Conservation (phyloP, 2,329 filamentous ascomycete species). For the Alternaria conjuncta region DNA sequence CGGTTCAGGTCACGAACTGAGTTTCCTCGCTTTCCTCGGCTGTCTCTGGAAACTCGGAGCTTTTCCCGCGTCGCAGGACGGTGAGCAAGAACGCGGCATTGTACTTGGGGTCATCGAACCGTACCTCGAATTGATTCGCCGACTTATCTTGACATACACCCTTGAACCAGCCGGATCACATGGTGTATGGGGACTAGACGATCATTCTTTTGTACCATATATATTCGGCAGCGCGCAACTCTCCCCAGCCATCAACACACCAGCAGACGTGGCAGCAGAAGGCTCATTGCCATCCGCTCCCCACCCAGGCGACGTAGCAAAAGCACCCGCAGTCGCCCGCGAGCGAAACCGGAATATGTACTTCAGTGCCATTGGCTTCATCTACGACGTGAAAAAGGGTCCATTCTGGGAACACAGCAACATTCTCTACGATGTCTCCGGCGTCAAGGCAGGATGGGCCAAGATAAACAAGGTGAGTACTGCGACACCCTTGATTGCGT, state of each 20-base stretch:
- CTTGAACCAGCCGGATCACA: slow-evolving; percentile 95
- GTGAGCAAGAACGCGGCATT: slow-evolving; percentile 74
- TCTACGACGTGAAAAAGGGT: slow-evolving; percentile 94
- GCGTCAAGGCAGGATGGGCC: slow-evolving; percentile 87
- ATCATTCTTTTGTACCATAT: slow-evolving; percentile 93
- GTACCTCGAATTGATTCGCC: slow-evolving; percentile 81
- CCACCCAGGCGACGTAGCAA: slow-evolving; percentile 70
- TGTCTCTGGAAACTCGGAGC: slow-evolving; percentile 88
- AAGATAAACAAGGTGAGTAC: slow-evolving; percentile 78
- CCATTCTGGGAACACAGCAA: slow-evolving; percentile 96
- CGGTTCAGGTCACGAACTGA: slow-evolving; percentile 94
- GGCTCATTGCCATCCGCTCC: slow-evolving; percentile 75
- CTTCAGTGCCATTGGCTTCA: slow-evolving; percentile 94
- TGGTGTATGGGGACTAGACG: slow-evolving; percentile 98
- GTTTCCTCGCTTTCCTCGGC: slow-evolving; percentile 89
- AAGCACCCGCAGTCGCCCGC: slow-evolving; percentile 49
- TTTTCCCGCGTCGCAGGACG: slow-evolving; percentile 67
- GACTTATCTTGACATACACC: slow-evolving; percentile 86
- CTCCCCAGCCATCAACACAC: slow-evolving; percentile 70
- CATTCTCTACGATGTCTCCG: slow-evolving; percentile 91
- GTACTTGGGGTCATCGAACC: slow-evolving; percentile 84
- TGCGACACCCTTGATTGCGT: background rate
- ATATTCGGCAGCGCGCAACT: slow-evolving; percentile 94
- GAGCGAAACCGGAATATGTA: slow-evolving; percentile 69
- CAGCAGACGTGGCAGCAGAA: slow-evolving; percentile 70